Percentiles rank a stretch among this genome's conserved stretches.
Conservation (phyloP, 179 eudicot genomes). For the Drosera spatulata region DNA sequence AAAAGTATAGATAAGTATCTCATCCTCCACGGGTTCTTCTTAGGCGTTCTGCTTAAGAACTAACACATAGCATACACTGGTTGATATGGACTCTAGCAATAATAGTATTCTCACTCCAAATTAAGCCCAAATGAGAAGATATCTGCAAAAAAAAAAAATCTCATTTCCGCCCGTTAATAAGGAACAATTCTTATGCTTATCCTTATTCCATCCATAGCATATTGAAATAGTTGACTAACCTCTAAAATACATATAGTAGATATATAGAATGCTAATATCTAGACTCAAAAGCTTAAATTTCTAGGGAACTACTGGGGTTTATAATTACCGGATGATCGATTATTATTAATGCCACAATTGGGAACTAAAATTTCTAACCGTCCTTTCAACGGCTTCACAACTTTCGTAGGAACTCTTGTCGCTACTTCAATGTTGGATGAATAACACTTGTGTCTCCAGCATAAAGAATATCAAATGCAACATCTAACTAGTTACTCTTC, state of each 20-base stretch:
- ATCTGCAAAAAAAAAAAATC: no score
- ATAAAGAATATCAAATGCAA: constrained; percentile 87
- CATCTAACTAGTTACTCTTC: constrained; percentile 30
- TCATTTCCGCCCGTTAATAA: no score
- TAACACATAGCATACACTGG: no score
- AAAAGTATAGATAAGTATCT: no score
- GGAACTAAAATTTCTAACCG: constrained; percentile 77
- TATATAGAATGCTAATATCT: no score
- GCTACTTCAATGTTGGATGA: constrained; percentile 78
- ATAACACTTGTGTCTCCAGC: constrained; percentile 94
- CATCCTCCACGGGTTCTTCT: no score
- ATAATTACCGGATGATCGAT: constrained; percentile 30
- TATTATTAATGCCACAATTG: constrained; percentile 56
- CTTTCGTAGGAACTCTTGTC: constrained; percentile 67
- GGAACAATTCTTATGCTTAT: no score
- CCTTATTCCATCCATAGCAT: background rate
- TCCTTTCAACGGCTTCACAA: constrained; percentile 70
- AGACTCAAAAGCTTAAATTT: no score
- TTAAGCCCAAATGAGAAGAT: no score
- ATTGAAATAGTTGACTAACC: background rate
- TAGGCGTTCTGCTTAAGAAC: no score
- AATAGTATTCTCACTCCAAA: no score
- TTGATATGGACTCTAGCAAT: no score
- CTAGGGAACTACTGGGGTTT: background rate
- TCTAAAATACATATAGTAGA: background rate